Base-by-base conservation (phyloP, 345 rosid genomes). In the Dovyalis caffra region DNA sequence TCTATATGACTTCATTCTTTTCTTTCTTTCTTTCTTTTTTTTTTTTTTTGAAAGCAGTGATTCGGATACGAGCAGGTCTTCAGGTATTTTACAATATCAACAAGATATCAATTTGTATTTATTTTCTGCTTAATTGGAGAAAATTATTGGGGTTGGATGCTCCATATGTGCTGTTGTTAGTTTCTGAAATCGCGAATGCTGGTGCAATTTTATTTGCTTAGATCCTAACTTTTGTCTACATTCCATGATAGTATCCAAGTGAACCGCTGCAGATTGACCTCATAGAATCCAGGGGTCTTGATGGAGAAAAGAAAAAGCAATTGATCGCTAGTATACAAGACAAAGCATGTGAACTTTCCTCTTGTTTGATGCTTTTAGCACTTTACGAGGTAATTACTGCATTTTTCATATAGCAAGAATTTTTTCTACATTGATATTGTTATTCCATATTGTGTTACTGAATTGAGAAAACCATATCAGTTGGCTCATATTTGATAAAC, bases 231-330 rank as follows among this genome's bases (percentile, higher is more conserved):
- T 38, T 26, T 62, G 21, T 68, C 0, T 49, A 60, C 68, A 72
- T 85, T 32, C 49, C 28, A 8, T 73, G 70, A 32, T 77, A 95
- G 99, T 95, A 95, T 86, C 97, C 95, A 6, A 80, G 87, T 69
- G 88, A 90, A 69, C 92, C 86, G 21, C 99, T 97, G 73, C 18
- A 25, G n/a, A 82, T 90, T 66, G 77, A 88, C 69, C 77, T 92
- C 70, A 73, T 87, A 69, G 97, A 92, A 34, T 88, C 91, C 67
- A 92, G 91, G 87, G 99, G 97, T 74, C 97, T 95, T 72, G 97
- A 95, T 78, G 86, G 79, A 33, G 79, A 77, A 77, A 90, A 97
- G 85, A 84, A 86, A 80, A 89, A 88, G 64, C 81, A 78, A 74
- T 82, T 95, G 80, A 74, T 89, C 32, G 76, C 78, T 40, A 78